Evolutionary conservation across 805 yeast genomes (phyloP).

Genomic region (Lipomyces sp.): DNA sequence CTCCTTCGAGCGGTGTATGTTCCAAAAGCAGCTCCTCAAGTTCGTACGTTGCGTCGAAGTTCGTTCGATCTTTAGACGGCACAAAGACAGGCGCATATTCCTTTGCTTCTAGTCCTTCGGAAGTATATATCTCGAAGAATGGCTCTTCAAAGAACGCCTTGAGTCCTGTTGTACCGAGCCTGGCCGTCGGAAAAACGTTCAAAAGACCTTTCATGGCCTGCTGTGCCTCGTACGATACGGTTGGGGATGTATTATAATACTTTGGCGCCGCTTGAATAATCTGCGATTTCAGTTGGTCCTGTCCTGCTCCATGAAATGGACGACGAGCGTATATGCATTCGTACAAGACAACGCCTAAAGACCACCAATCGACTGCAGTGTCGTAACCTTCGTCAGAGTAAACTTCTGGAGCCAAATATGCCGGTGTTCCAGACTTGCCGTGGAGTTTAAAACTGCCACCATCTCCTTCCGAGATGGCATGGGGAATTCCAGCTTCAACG

Average conservation of each 20-base stretch:
- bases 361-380: constrained; percentile 45
- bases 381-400: constrained; percentile 38
- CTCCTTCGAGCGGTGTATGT: constrained; percentile 14
- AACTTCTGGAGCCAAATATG: constrained; percentile 44
- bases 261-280: constrained; percentile 17
- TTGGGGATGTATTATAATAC: constrained; percentile 46
- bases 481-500: neutral
- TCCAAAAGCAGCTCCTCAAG: constrained; percentile 34
- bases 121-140: constrained; percentile 60
- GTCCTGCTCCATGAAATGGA: constrained; percentile 39
- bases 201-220: constrained; percentile 71
- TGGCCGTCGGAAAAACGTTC: constrained; percentile 60
- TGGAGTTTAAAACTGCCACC: constrained; percentile 11
- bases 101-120: constrained; percentile 23
- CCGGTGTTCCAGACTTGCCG: constrained; percentile 41
- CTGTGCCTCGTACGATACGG: constrained; percentile 65
- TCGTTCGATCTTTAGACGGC: constrained; percentile 19
- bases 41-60: constrained; percentile 27
- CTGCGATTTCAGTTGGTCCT: constrained; percentile 15
- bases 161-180: constrained; percentile 78
- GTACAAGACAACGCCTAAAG: constrained; percentile 45
- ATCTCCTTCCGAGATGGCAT: neutral
- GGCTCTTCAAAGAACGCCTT: constrained; percentile 77
- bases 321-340: constrained; percentile 42
- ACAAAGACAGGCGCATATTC: constrained; percentile 26